Evolutionary conservation across 2,329 filamentous ascomycete species (phyloP).

Genomic region (Ascosphaera apis): DNA sequence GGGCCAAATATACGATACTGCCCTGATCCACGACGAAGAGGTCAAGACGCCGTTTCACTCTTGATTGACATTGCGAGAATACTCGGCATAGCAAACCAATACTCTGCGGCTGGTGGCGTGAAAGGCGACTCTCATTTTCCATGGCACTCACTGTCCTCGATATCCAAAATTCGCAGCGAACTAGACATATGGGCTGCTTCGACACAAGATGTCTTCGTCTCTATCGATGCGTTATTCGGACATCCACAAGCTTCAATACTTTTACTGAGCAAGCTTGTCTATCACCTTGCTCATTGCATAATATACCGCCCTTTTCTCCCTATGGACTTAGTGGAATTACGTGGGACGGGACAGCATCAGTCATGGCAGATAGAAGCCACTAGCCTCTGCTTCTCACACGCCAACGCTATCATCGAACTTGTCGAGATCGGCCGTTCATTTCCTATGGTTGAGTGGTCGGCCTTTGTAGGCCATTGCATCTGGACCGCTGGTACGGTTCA

Average conservation of each 20-base stretch:
- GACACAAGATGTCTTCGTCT: constrained; percentile 56
- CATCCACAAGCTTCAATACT: constrained; percentile 57
- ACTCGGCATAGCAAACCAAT: constrained; percentile 60
- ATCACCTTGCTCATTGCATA: constrained; percentile 67
- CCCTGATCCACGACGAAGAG: constrained; percentile 42
- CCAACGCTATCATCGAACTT: constrained; percentile 66
- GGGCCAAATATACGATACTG: constrained; percentile 56
- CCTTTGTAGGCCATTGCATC: constrained; percentile 68
- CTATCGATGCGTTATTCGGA: constrained; percentile 50
- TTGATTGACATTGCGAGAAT: constrained; percentile 68
- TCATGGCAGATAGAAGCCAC: constrained; percentile 86
- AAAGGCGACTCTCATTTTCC: constrained; percentile 80
- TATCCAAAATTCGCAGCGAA: constrained; percentile 69
- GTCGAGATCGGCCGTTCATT: constrained; percentile 57
- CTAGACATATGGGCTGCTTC: constrained; percentile 68
- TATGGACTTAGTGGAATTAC: constrained; percentile 59
- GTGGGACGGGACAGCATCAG: constrained; percentile 61
- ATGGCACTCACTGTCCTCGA: constrained; percentile 66
- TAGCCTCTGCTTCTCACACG: constrained; percentile 66
- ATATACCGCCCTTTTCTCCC: constrained; percentile 74
- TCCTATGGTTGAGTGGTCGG: constrained; percentile 58
- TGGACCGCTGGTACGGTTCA: constrained; percentile 74
- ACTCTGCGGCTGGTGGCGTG: constrained; percentile 63
- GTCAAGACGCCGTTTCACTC: constrained; percentile 55
- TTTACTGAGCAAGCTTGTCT: constrained; percentile 65